Conservation (phyloP, 495 filamentous ascomycete species). For the Xylaria castorea region DNA sequence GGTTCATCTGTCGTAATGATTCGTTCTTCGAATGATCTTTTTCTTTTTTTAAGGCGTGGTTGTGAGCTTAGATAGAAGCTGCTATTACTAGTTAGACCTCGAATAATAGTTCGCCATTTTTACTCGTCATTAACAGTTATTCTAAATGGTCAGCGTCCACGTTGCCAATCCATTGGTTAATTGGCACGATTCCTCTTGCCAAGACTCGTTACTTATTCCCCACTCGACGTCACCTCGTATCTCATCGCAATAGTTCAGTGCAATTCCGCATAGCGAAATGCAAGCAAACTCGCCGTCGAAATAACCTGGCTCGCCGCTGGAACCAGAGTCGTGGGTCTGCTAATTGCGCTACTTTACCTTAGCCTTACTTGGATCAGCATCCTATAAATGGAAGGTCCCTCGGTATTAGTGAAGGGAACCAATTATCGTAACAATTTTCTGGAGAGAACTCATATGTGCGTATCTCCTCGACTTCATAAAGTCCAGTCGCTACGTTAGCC, state of each 20-base stretch:
- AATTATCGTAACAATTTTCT: not conserved
- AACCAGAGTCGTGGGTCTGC: not conserved
- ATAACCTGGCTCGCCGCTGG: not conserved
- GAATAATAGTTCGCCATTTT: not conserved
- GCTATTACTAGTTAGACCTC: not conserved
- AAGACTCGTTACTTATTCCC: constrained; percentile 17
- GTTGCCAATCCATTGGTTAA: constrained; percentile 38
- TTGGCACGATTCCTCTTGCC: constrained; percentile 12
- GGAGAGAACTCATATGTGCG: not conserved
- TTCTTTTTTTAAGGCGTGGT: not conserved
- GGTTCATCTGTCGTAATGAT: not conserved
- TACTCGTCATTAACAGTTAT: not conserved
- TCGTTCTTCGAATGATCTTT: not conserved
- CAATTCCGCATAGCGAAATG: not conserved
- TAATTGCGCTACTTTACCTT: constrained; percentile 1
- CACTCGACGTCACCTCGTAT: not conserved
- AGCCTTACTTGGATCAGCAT: not conserved
- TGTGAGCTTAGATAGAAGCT: not conserved
- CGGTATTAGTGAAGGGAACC: constrained; percentile 4
- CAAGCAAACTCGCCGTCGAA: not conserved
- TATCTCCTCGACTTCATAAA: not conserved
- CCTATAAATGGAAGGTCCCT: not conserved
- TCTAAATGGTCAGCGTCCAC: constrained; percentile 23
- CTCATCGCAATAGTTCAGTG: not conserved
- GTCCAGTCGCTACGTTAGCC: not conserved